Percentiles rank a stretch among this genome's conserved stretches.
These are phyloP conservation scores for Teratosphaeria destructans DNA, from an alignment of 2,329 filamentous ascomycete species.

Conservation along the genomic window DNA sequence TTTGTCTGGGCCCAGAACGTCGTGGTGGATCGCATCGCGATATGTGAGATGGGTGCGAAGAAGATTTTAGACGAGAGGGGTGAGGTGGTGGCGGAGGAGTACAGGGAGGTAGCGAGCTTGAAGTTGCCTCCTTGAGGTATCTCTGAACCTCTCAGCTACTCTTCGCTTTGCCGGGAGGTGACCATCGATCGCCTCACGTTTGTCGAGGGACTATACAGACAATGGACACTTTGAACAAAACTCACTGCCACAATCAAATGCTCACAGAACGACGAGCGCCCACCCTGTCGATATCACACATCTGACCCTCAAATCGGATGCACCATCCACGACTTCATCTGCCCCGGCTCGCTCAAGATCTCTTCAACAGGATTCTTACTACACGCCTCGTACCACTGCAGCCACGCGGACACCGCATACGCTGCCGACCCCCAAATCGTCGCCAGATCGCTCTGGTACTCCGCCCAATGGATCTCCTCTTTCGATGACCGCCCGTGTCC, in stretches of 20 bases:
- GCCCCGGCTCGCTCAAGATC: background rate
- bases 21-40: slow-evolving; percentile 57
- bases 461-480: slow-evolving; percentile 1
- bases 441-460: slow-evolving; percentile 17
- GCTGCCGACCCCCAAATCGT: slow-evolving; percentile 18
- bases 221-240: too few relatives aligned
- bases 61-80: slow-evolving; percentile 43
- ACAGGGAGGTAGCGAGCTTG: slow-evolving; percentile 36
- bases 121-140: slow-evolving; percentile 6
- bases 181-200: too few relatives aligned
- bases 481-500: background rate
- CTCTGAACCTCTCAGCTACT: background rate
- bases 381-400: slow-evolving; percentile 23
- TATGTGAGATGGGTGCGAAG: slow-evolving; percentile 84
- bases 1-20: slow-evolving; percentile 63
- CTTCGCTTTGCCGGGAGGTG: too few relatives aligned
- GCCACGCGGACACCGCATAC: slow-evolving; percentile 16
- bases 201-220: too few relatives aligned
- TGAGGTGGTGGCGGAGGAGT: slow-evolving; percentile 42
- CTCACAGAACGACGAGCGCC: background rate
- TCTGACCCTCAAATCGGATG: background rate
- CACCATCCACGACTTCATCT: background rate
- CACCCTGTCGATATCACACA: too few relatives aligned
- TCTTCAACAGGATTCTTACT: slow-evolving; percentile 15
- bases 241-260: background rate